Conservation (phyloP, 805 yeast species). For the Hanseniaspora vineae region DNA sequence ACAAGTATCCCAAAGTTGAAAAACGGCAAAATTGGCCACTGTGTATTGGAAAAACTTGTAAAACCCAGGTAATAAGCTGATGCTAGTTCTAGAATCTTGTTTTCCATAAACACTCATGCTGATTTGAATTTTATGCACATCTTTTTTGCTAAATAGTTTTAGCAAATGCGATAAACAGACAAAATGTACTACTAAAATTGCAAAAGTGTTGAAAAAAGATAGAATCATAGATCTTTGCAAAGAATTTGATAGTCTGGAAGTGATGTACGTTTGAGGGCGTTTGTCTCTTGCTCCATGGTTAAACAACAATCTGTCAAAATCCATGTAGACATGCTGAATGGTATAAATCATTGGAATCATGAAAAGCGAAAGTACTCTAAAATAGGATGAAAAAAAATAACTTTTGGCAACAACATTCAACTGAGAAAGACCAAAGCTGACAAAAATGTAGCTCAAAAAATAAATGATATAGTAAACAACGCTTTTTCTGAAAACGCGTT, state of each 20-base stretch:
- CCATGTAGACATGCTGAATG: constrained; percentile 37
- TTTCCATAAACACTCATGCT: background rate
- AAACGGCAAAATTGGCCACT: constrained; percentile 4
- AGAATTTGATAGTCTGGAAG: constrained; percentile 18
- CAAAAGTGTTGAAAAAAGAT: constrained; percentile 17
- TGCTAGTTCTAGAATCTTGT: background rate
- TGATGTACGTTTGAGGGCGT: constrained; percentile 25
- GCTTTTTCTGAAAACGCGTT: background rate
- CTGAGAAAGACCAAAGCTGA: background rate
- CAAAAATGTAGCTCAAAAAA: constrained; percentile 1
- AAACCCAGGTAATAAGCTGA: background rate
- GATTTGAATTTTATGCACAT: background rate
- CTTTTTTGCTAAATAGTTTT: background rate
- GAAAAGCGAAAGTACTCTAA: constrained; percentile 5
- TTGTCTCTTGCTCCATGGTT: constrained; percentile 23
- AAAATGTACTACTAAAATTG: constrained; percentile 29
- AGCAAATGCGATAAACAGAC: constrained; percentile 24
- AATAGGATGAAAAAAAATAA: background rate
- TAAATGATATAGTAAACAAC: background rate
- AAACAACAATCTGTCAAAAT: constrained; percentile 42
- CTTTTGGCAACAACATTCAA: background rate
- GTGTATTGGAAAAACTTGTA: constrained; percentile 12
- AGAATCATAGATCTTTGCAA: constrained; percentile 28
- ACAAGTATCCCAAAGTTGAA: constrained; percentile 38
- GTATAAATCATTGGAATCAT: constrained; percentile 34